phyloP scores from a whole-genome alignment of 179 eudicot species.

The Silene coronaria region DNA sequence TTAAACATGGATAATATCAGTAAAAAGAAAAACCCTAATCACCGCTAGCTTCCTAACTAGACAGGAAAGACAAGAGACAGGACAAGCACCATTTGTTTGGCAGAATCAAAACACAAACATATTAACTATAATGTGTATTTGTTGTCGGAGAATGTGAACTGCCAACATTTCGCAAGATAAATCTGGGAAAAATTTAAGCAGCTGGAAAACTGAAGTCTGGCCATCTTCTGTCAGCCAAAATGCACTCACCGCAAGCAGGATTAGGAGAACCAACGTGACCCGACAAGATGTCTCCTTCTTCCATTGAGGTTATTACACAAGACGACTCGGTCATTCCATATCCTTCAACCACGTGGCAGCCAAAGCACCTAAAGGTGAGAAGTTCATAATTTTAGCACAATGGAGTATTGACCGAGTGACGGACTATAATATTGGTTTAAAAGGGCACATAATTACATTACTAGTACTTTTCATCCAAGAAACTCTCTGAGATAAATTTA shows the following conservation, averaged over 20 bases:
- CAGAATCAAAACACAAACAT: background rate
- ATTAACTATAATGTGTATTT: background rate
- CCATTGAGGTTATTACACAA: slow-evolving; percentile 76
- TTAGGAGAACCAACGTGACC: slow-evolving; percentile 97
- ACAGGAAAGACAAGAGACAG: background rate
- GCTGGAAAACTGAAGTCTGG: background rate
- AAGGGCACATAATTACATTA: background rate
- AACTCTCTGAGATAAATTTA: background rate
- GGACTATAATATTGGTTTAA: background rate
- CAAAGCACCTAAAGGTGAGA: slow-evolving; percentile 66
- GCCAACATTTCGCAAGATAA: background rate
- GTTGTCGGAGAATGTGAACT: slow-evolving; percentile 1
- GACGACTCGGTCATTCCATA: slow-evolving; percentile 99
- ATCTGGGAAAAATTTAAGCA: background rate
- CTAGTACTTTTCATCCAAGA: background rate
- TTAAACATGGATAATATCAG: background rate
- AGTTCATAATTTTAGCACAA: slow-evolving; percentile 12
- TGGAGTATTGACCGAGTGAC: background rate
- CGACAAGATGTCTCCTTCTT: slow-evolving; percentile 57
- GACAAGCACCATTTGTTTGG: background rate
- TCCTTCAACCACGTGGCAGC: slow-evolving; percentile 82
- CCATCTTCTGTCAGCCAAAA: slow-evolving; percentile 4
- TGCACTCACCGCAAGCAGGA: slow-evolving; percentile 83
- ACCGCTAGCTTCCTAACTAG: background rate
- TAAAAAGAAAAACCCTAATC: background rate